Percentiles rank a stretch among this genome's conserved stretches.
phyloP scores from a whole-genome alignment of 108 stramenopile genomes.

The Fragilaria radians region DNA sequence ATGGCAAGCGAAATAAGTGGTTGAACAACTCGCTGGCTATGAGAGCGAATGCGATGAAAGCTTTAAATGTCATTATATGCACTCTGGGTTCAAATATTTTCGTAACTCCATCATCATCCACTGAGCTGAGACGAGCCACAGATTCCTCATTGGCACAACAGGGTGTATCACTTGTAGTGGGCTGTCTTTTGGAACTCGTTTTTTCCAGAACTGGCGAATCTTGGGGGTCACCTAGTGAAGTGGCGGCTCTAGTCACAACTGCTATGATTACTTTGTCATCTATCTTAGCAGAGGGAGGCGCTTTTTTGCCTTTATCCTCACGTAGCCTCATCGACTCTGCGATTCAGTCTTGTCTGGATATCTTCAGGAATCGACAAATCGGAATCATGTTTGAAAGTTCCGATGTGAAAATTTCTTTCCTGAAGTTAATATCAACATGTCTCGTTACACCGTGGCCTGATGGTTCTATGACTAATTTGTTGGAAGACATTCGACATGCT shows the following conservation, averaged over 20 bases:
- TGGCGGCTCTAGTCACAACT: conserved; percentile 1
- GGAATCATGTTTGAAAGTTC: background rate
- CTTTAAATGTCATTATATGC: conserved; percentile 7
- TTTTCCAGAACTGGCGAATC: conserved; percentile 5
- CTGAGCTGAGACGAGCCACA: background rate
- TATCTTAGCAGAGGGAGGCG: background rate
- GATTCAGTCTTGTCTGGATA: conserved; percentile 1
- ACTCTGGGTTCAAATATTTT: conserved; percentile 23
- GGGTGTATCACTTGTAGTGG: conserved; percentile 21
- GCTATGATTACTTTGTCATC: background rate
- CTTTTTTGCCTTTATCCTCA: background rate
- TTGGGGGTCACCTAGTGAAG: conserved; percentile 27
- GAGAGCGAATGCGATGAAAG: conserved; percentile 19
- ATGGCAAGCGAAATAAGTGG: conserved; percentile 37
- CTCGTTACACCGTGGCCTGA: conserved; percentile 36
- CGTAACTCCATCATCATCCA: conserved; percentile 1
- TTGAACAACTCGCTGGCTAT: conserved; percentile 29
- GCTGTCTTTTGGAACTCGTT: conserved; percentile 30
- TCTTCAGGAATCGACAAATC: background rate
- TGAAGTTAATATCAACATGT: conserved; percentile 19
- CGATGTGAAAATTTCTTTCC: conserved; percentile 6
- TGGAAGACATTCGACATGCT: conserved; percentile 6
- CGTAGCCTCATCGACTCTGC: conserved; percentile 27
- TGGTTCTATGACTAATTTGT: conserved; percentile 20
- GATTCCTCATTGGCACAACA: conserved; percentile 12